Evolutionary conservation across 805 yeast species (phyloP).

Genomic region (Pichia insulana): DNA sequence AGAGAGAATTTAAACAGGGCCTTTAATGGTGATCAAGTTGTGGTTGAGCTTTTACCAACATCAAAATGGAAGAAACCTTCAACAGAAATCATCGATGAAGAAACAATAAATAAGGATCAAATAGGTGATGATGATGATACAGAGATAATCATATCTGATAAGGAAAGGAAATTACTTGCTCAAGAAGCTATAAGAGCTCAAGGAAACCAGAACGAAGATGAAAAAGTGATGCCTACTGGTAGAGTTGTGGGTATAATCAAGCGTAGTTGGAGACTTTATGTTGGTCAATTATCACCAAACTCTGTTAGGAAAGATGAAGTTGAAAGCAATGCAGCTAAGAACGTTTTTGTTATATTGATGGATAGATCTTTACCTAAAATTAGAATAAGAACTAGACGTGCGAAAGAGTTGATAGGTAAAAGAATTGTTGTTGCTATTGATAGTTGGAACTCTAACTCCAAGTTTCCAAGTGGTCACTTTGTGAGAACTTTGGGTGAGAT

Average conservation of each 20-base stretch:
- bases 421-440: slow-evolving; percentile 90
- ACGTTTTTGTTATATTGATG: slow-evolving; percentile 80
- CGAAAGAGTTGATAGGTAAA: slow-evolving; percentile 73
- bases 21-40: slow-evolving; percentile 86
- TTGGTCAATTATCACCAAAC: slow-evolving; percentile 81
- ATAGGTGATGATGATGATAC: slow-evolving; percentile 46
- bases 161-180: slow-evolving; percentile 62
- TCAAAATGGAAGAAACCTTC: slow-evolving; percentile 85
- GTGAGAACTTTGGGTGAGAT: slow-evolving; percentile 83
- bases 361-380: slow-evolving; percentile 83
- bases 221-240: slow-evolving; percentile 81
- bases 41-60: slow-evolving; percentile 81
- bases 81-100: slow-evolving; percentile 69
- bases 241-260: slow-evolving; percentile 78
- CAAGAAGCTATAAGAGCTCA: slow-evolving; percentile 69
- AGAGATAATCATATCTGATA: slow-evolving; percentile 47
- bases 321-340: slow-evolving; percentile 57
- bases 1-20: slow-evolving; percentile 81
- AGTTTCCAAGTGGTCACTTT: slow-evolving; percentile 90
- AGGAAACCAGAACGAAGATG: slow-evolving; percentile 30
- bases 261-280: slow-evolving; percentile 94
- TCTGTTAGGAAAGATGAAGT: slow-evolving; percentile 50
- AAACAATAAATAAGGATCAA: slow-evolving; percentile 48
- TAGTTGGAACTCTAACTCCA: slow-evolving; percentile 79
- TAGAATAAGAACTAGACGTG: slow-evolving; percentile 80